A percentile compares a stretch with the other conserved stretches of the same genome.
These are phyloP conservation scores for Zychaea mexicana DNA, from an alignment of 371 early-diverging fungal species.

Conservation along the genomic window DNA sequence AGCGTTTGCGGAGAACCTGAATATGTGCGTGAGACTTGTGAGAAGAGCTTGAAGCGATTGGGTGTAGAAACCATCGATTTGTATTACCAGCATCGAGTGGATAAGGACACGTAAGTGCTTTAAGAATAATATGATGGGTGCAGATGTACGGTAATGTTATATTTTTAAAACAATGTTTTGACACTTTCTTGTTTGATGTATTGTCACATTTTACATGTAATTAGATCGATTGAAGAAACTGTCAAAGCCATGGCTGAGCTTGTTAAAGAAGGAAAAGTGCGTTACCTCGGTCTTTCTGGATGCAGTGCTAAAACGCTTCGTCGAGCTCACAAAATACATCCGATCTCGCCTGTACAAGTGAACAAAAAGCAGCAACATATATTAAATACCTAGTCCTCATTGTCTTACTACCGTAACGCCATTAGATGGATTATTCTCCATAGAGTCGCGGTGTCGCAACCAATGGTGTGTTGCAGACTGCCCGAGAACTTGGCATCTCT, in stretches of 20 bases:
- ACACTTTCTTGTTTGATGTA: no score
- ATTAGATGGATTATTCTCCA: conserved; percentile 55
- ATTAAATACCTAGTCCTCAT: no score
- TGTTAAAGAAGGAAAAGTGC: conserved; percentile 62
- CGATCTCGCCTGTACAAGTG: conserved; percentile 55
- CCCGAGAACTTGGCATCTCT: conserved; percentile 61
- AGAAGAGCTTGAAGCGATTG: conserved; percentile 45
- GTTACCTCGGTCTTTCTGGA: conserved; percentile 65
- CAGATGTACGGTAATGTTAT: no score
- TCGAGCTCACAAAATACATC: conserved; percentile 67
- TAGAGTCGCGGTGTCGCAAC: conserved; percentile 55
- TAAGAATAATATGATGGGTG: background rate
- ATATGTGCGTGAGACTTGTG: conserved; percentile 48
- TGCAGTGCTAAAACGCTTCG: conserved; percentile 55
- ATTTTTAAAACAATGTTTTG: no score
- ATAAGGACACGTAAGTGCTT: conserved; percentile 30
- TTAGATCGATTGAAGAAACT: conserved; percentile 57
- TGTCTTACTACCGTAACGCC: no score
- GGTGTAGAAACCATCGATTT: conserved; percentile 56
- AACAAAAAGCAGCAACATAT: no score
- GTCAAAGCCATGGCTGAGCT: conserved; percentile 64
- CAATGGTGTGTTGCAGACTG: conserved; percentile 53
- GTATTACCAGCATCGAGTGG: conserved; percentile 63
- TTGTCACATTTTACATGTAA: background rate
- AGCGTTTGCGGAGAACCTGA: conserved; percentile 49